Conservation (phyloP, 352 stramenopile species). For the Phytophthora foliorum region DNA sequence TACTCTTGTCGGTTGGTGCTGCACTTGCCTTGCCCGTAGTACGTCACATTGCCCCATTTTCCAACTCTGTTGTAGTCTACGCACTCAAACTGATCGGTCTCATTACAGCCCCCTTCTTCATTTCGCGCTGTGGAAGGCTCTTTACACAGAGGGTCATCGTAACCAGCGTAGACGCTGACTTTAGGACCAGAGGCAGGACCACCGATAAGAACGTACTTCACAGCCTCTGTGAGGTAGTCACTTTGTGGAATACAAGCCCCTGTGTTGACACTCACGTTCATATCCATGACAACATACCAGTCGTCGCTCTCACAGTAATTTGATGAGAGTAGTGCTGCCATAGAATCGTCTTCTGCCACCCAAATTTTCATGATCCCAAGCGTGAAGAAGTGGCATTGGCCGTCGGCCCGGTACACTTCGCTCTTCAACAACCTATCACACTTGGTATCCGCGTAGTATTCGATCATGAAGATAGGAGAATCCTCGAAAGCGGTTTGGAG, state of each 20-base stretch:
- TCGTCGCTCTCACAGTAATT: constrained; percentile 12
- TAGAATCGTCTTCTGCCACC: constrained; percentile 9
- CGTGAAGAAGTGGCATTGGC: constrained; percentile 18
- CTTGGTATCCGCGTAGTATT: constrained; percentile 11
- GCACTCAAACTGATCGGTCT: neutral
- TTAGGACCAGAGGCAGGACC: neutral
- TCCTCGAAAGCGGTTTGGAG: constrained; percentile 13
- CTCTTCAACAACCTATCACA: constrained; percentile 7
- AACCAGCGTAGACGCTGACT: neutral
- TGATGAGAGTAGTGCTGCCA: constrained; percentile 8
- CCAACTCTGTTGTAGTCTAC: neutral
- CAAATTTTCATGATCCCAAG: constrained; percentile 18
- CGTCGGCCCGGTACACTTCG: constrained; percentile 8
- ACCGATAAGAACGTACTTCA: constrained; percentile 18
- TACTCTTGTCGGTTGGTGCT: constrained; percentile 5
- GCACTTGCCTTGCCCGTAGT: constrained; percentile 8
- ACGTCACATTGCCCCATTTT: constrained; percentile 2
- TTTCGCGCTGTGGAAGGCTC: constrained; percentile 6
- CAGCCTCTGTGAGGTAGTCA: neutral
- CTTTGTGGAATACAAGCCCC: constrained; percentile 2
- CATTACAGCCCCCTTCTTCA: constrained; percentile 5
- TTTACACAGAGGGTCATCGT: constrained; percentile 11
- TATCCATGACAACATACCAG: constrained; percentile 10
- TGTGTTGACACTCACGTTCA: constrained; percentile 27
- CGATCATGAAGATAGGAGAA: constrained; percentile 20